A percentile compares a stretch with the other conserved stretches of the same genome.
Conservation (phyloP, 768 basidiomycete genomes). For the Auricularia sp. region DNA sequence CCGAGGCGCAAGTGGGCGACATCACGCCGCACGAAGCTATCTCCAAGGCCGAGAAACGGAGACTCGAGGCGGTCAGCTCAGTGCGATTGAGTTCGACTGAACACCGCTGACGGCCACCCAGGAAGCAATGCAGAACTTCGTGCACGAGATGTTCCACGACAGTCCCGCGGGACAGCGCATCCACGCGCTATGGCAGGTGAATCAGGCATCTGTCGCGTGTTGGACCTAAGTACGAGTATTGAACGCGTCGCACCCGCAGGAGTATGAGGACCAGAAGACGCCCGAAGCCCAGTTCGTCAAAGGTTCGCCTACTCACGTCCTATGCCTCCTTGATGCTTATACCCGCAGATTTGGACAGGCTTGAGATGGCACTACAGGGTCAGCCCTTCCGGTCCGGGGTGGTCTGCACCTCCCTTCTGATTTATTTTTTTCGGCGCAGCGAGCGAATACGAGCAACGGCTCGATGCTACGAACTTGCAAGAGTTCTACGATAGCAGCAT, state of each 20-base stretch:
- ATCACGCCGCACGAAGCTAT: conserved; percentile 87
- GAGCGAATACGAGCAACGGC: conserved; percentile 57
- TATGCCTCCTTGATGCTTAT: neutral
- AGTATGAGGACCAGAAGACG: conserved; percentile 70
- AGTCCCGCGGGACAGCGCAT: conserved; percentile 61
- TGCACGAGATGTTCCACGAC: conserved; percentile 78
- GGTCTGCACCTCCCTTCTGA: neutral
- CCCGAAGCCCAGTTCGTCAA: conserved; percentile 81
- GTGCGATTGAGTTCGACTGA: conserved; percentile 64
- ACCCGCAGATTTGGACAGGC: conserved; percentile 62
- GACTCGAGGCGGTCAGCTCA: conserved; percentile 53
- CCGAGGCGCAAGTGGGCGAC: conserved; percentile 95
- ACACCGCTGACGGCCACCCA: conserved; percentile 49
- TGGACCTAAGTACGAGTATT: neutral
- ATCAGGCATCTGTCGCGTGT: conserved; percentile 8
- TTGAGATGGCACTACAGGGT: conserved; percentile 86
- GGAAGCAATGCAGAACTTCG: conserved; percentile 87
- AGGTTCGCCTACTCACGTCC: conserved; percentile 30
- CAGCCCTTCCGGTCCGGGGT: neutral
- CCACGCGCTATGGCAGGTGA: conserved; percentile 58
- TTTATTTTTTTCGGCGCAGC: conserved; percentile 29
- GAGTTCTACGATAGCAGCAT: conserved; percentile 75
- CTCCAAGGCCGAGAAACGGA: conserved; percentile 65
- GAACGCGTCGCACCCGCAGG: conserved; percentile 30
- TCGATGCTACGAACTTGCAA: conserved; percentile 43